Percentiles rank a stretch among this genome's conserved stretches.
These are phyloP conservation scores for Tuber brumale DNA, from an alignment of 495 filamentous ascomycete species.

Conservation along the genomic window DNA sequence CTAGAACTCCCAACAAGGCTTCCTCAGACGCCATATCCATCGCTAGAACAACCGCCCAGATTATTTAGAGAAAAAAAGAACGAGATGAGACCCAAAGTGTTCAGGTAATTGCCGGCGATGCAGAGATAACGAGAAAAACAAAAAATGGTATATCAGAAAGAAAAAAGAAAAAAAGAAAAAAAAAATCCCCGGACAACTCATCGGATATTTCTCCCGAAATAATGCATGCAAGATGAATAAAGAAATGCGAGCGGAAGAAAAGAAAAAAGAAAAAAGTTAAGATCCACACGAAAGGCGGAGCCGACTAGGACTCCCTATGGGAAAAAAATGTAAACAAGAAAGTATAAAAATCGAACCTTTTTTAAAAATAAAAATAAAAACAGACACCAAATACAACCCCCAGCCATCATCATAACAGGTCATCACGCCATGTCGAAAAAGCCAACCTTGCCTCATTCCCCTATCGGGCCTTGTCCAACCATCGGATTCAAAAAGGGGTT, in stretches of 20 bases:
- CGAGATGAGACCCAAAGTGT: not conserved
- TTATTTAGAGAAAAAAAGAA: constrained; percentile 29
- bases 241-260: not conserved
- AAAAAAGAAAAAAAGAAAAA: not conserved
- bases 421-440: constrained; percentile 23
- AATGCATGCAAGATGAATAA: constrained; percentile 3
- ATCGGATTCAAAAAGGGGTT: constrained; percentile 73
- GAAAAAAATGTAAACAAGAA: constrained; percentile 17
- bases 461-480: constrained; percentile 33
- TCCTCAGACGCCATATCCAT: not conserved
- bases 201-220: not conserved
- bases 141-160: not conserved
- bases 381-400: constrained; percentile 21
- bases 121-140: not conserved
- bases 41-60: constrained; percentile 13
- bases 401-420: constrained; percentile 29
- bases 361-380: constrained; percentile 15
- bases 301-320: not conserved
- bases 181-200: not conserved
- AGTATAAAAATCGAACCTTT: constrained; percentile 18
- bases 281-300: constrained; percentile 2
- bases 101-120: not conserved
- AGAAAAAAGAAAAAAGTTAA: not conserved
- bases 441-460: constrained; percentile 7
- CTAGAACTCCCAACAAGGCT: not conserved